Evolutionary conservation across 768 basidiomycete genomes (phyloP).

Genomic region (Lactarius quietus): DNA sequence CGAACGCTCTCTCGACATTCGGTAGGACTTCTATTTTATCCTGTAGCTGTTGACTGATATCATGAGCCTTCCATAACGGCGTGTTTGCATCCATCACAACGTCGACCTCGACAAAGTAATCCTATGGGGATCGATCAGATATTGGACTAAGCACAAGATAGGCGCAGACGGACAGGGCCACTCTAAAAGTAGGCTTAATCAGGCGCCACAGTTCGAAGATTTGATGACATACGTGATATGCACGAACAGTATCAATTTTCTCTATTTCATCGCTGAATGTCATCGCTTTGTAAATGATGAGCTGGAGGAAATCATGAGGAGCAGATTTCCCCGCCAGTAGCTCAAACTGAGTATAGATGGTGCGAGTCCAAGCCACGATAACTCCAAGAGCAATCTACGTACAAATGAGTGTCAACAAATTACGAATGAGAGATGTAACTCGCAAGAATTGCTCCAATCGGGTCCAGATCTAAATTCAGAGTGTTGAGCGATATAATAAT

Average conservation of each 20-base stretch:
- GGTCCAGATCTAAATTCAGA: slow-evolving; percentile 57
- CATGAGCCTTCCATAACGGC: slow-evolving; percentile 86
- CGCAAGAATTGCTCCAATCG: slow-evolving; percentile 72
- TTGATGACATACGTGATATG: slow-evolving; percentile 69
- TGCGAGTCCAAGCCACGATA: slow-evolving; percentile 71
- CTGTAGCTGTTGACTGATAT: slow-evolving; percentile 77
- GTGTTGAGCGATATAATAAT: background rate
- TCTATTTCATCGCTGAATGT: slow-evolving; percentile 87
- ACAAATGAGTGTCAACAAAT: slow-evolving; percentile 12
- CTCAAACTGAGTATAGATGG: slow-evolving; percentile 77
- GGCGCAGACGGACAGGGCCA: slow-evolving; percentile 53
- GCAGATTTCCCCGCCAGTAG: slow-evolving; percentile 91
- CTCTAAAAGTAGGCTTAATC: slow-evolving; percentile 41
- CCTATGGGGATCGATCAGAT: slow-evolving; percentile 37
- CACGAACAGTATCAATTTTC: slow-evolving; percentile 86
- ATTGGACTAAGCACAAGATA: background rate
- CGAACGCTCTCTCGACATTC: slow-evolving; percentile 89
- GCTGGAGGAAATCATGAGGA: slow-evolving; percentile 83
- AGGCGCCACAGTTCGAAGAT: background rate
- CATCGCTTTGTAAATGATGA: slow-evolving; percentile 87
- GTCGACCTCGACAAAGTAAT: slow-evolving; percentile 94
- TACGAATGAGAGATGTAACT: slow-evolving; percentile 28
- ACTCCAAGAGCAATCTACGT: slow-evolving; percentile 76
- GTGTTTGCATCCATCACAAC: slow-evolving; percentile 89
- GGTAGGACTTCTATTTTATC: slow-evolving; percentile 88